phyloP scores from a whole-genome alignment of 73 alveolate species.

The Tetrahymena elliotti region DNA sequence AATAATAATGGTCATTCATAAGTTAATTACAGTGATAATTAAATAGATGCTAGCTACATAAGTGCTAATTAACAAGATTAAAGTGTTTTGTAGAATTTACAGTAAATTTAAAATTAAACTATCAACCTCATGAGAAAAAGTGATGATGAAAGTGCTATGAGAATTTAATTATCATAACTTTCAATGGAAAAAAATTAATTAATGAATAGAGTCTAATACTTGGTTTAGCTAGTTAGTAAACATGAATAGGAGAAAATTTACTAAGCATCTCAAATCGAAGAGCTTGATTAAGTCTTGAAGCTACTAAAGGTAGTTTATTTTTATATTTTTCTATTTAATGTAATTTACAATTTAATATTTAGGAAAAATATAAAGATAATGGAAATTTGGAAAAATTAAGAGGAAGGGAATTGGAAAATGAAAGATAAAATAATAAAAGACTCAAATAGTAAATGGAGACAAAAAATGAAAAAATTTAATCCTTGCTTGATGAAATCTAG shows the following conservation, averaged over 20 bases:
- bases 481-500: neutral
- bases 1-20: neutral
- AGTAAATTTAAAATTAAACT: neutral
- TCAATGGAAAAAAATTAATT: neutral
- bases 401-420: neutral
- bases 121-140: neutral
- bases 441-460: neutral
- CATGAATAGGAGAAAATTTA: neutral
- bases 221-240: neutral
- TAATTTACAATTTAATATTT: neutral
- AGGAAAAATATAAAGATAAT: neutral
- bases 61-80: neutral
- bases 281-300: neutral
- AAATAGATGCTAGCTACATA: neutral
- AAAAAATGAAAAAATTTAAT: neutral
- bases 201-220: neutral
- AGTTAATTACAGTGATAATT: neutral
- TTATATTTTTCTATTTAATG: neutral
- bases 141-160: neutral
- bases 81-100: neutral
- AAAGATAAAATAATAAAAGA: neutral
- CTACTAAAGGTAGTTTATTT: neutral
- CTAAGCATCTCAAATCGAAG: neutral
- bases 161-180: neutral
- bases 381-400: neutral